Conservation (phyloP, 371 early-diverging fungal genomes). For the Blastocladiella emersonii region DNA sequence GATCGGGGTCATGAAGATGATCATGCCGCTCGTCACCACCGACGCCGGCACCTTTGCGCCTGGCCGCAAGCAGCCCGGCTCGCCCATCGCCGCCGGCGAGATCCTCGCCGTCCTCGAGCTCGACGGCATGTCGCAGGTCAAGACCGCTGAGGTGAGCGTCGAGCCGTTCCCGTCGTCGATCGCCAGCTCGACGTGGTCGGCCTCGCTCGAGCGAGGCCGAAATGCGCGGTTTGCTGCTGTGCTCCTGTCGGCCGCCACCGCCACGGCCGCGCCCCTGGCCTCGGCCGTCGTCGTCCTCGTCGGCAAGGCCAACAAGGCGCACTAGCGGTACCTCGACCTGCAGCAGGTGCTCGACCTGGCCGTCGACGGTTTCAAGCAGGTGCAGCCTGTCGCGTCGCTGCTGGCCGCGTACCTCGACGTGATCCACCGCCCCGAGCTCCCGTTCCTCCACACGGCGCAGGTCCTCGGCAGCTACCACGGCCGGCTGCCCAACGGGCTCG, state of each 20-base stretch:
- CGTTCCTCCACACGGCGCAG: slow-evolving; percentile 30
- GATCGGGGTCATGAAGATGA: slow-evolving; percentile 99
- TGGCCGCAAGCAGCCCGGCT: slow-evolving; percentile 70
- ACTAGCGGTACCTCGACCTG: too few species aligned
- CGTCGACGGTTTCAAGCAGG: slow-evolving; percentile 81
- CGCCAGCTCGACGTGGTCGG: too few species aligned
- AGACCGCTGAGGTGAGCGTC: slow-evolving; percentile 73
- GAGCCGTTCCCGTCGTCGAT: slow-evolving; percentile 73
- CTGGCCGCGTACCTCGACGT: slow-evolving; percentile 60
- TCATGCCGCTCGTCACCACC: slow-evolving; percentile 83
- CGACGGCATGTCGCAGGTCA: slow-evolving; percentile 85
- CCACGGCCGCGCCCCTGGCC: too few species aligned
- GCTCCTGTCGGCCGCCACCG: too few species aligned
- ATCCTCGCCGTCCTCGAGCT: slow-evolving; percentile 79
- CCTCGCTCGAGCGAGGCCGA: too few species aligned
- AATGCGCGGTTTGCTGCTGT: too few species aligned
- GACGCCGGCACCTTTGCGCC: slow-evolving; percentile 85
- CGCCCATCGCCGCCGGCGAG: slow-evolving; percentile 76
- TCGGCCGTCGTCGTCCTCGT: too few species aligned
- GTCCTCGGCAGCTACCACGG: background rate
- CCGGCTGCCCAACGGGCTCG: background rate
- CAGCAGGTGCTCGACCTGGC: too few species aligned
- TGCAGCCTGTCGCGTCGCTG: slow-evolving; percentile 44
- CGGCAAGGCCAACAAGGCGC: too few species aligned
- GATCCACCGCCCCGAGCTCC: slow-evolving; percentile 63